Evolutionary conservation across 345 rosid genomes (phyloP), one percentile per base, ranked within the genome.

Genomic region (Clausena lansium): DNA sequence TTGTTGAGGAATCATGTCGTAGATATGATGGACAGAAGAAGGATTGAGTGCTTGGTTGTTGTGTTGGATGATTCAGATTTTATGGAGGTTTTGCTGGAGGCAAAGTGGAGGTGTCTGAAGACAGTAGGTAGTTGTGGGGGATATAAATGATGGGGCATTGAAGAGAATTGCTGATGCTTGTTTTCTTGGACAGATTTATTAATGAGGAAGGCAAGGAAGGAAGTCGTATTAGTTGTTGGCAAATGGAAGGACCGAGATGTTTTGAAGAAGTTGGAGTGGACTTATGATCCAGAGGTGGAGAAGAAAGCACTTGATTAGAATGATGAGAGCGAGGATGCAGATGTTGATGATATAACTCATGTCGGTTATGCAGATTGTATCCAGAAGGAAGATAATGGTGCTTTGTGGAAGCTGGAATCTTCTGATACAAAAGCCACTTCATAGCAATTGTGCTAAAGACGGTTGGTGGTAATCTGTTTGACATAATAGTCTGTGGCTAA

Each of bases 121-220:
- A 93, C 93, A 0, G n/a, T n/a, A n/a, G n/a, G 92, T 92, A 30
- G 95, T 92, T 30, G 93, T 39, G 47, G 13, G 3, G 47, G 47
- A 39, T 39, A 39, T 39, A 39, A 39, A 39, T 39, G 47, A 9
- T 92, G 52, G n/a, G 27, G 85, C 82, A 6, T 80, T 94, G 89
- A 90, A 90, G 81, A 87, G 98, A 70, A 85, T 85, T 61, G 94
- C 95, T 25, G 97, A 90, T 85, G 84, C 89, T 33, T 83, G 83
- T 93, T 91, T 83, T 89, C 94, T 1, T 90, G 97, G 98, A 87
- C 81, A 79, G 98, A 93, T 58, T 87, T 93, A 58, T 79, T 87
- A 76, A 88, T 82, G 91, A 95, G 97, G 57, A 93, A 95, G 83
- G 85, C 91, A 89, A 93, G 78, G n/a, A n/a, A n/a, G n/a, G 98